Evolutionary conservation across 2,329 filamentous ascomycete genomes (phyloP).

Genomic region (Exophiala alcalophila): DNA sequence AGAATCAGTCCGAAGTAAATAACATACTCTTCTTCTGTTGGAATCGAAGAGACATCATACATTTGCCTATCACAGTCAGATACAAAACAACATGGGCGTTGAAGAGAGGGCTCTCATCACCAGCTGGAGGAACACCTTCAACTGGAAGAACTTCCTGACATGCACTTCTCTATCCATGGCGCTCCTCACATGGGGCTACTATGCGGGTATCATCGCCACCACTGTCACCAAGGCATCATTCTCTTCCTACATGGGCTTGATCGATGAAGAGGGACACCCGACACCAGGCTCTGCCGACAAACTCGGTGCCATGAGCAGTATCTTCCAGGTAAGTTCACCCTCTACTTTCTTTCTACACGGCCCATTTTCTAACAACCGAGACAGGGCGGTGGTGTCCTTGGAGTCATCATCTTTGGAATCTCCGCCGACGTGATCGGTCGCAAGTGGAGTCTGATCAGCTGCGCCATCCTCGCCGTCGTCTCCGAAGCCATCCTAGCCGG

Average conservation of each 20-base stretch:
- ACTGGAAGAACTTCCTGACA: no score
- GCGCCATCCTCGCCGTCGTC: slow-evolving; percentile 37
- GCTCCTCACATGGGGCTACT: no score
- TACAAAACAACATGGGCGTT: no score
- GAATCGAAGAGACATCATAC: no score
- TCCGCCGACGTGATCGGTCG: slow-evolving; percentile 34
- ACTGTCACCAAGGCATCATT: slow-evolving; percentile 6
- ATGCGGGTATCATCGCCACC: slow-evolving; percentile 8
- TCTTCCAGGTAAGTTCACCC: slow-evolving; percentile 8
- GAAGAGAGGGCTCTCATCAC: no score
- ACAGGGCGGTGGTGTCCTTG: slow-evolving; percentile 41
- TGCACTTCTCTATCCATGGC: no score
- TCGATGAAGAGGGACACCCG: slow-evolving; percentile 4
- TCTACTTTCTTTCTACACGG: background rate
- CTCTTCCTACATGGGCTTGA: slow-evolving; percentile 3
- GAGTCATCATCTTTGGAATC: slow-evolving; percentile 10
- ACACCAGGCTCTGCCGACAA: background rate
- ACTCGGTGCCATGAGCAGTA: slow-evolving; percentile 10
- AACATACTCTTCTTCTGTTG: no score
- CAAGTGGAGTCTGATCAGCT: slow-evolving; percentile 37
- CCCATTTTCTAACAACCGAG: no score
- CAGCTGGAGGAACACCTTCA: no score
- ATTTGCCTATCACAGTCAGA: no score
- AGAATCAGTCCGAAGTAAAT: no score
- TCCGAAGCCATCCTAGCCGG: slow-evolving; percentile 37